phyloP scores from a whole-genome alignment of 202 grass and related monocot species.

The Elaeis oleifera region DNA sequence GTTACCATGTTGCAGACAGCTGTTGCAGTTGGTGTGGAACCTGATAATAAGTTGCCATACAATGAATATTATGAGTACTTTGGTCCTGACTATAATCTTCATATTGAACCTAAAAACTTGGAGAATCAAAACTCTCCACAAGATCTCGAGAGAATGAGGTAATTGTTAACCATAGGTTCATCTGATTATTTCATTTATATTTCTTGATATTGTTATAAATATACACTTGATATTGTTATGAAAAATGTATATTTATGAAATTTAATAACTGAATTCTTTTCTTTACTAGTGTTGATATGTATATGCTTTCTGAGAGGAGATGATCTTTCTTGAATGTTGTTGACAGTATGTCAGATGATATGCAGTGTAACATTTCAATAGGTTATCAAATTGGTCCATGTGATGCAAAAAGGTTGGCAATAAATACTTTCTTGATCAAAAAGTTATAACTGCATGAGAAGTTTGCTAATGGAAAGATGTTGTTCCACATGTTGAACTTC shows the following conservation, averaged over 20 bases:
- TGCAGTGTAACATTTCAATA: too few species aligned
- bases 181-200: neutral
- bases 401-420: too few species aligned
- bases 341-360: too few species aligned
- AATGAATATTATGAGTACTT: slow-evolving; percentile 99
- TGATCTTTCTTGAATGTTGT: neutral
- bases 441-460: too few species aligned
- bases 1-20: slow-evolving; percentile 58
- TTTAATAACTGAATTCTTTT: neutral
- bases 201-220: neutral
- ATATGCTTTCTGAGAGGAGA: neutral
- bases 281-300: neutral
- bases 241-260: neutral
- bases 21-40: slow-evolving; percentile 96
- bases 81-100: slow-evolving; percentile 92
- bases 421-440: too few species aligned
- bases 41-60: slow-evolving; percentile 89
- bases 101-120: slow-evolving; percentile 73
- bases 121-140: slow-evolving; percentile 73
- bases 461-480: too few species aligned
- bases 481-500: too few species aligned
- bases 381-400: too few species aligned
- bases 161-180: slow-evolving; percentile 18
- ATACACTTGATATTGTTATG: neutral
- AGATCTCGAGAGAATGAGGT: slow-evolving; percentile 94